Conservation (phyloP, 192 early-diverging fungal genomes). For the Gaertneriomyces semiglobifer region DNA sequence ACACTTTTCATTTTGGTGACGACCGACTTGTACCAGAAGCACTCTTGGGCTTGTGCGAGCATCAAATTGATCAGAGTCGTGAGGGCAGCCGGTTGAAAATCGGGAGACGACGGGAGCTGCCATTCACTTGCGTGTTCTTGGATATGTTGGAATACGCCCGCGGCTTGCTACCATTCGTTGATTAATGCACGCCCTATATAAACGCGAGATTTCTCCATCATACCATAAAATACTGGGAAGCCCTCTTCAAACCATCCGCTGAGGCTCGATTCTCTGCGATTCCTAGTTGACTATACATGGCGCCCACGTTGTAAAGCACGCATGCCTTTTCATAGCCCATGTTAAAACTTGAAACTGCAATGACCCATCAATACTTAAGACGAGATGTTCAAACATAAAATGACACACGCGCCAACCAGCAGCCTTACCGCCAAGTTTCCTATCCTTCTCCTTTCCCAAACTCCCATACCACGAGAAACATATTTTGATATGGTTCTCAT, state of each 20-base stretch:
- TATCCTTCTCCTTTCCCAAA: constrained; percentile 53
- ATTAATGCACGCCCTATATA: too few relatives aligned
- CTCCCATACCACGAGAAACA: constrained; percentile 69
- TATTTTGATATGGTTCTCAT: constrained; percentile 65
- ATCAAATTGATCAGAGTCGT: constrained; percentile 68
- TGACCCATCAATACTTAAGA: not conserved
- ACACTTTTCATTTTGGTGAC: constrained; percentile 70
- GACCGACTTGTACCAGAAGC: constrained; percentile 84
- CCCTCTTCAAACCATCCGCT: constrained; percentile 72
- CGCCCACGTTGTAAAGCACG: constrained; percentile 81
- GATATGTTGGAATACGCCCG: constrained; percentile 62
- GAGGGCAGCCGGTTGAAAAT: constrained; percentile 69
- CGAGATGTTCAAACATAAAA: not conserved
- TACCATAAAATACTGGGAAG: constrained; percentile 77
- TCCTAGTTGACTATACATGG: constrained; percentile 79
- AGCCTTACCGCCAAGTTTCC: not conserved
- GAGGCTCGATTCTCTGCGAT: constrained; percentile 63
- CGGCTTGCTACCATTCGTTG: constrained; percentile 55
- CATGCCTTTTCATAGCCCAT: constrained; percentile 82
- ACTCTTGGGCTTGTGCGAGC: constrained; percentile 93
- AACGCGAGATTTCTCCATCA: not conserved
- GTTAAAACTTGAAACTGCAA: constrained; percentile 59
- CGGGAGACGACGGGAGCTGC: constrained; percentile 66
- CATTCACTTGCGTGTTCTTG: constrained; percentile 17
- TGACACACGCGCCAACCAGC: not conserved